Evolutionary conservation across 345 rosid species (phyloP), one percentile per base, ranked within the genome.

Genomic region (Eucalyptus regnans): DNA sequence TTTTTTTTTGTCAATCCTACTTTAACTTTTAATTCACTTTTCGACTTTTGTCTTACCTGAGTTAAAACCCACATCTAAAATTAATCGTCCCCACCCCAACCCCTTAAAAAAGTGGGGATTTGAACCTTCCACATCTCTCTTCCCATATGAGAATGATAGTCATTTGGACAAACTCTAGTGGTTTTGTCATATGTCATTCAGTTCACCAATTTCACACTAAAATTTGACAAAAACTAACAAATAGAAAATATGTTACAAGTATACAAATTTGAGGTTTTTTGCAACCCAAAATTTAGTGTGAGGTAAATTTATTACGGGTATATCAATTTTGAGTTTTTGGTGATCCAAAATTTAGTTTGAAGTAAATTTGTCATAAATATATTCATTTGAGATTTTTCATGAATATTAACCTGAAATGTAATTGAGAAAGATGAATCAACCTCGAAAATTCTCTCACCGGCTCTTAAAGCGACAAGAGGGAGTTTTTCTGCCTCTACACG

Each of bases 91-190:
- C 2, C 5, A 52, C 1, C 3, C 2, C 25, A 52, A 52, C 58
- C 1, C 1, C 0, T 2, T 20, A 20, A 52, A 52, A 18, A 52
- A 8, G 25, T 52, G 25, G 1, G 4, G 1, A 18, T 3, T 52
- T 52, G 10, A 7, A 52, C 1, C 5, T 52, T 0, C 2, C 58
- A 20, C 10, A 0, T 52, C 58, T 52, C 1, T 2, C 10, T 20
- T 52, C 0, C 1, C 0, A 52, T 52, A 1, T 52, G 10, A 5
- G 0, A 1, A 52, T 52, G 5, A 52, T 52, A 2, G 25, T 1
- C 8, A 52, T 52, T 1, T 0, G 2, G 10, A 52, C 25, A 52
- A 52, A 52, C 25, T 52, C 5, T 8, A 52, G 58, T 52, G 10
- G 58, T 52, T 52, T 14, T 64, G 9, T n/a, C 18, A n/a, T 64